Evolutionary conservation across 164 flowering plant genomes (phyloP).

Genomic region (Warburgia ugandensis): DNA sequence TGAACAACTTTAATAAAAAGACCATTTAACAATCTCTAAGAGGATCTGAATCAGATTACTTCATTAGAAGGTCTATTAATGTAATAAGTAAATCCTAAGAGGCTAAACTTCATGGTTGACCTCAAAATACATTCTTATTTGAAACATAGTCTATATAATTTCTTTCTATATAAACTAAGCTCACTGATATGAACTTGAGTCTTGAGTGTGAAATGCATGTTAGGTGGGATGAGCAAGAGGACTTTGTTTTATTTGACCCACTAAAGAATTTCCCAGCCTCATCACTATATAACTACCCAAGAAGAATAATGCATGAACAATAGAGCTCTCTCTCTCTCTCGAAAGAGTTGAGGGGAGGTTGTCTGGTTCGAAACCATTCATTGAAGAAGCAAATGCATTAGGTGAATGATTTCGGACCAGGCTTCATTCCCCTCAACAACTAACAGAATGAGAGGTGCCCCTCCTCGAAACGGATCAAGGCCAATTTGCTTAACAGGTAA

Average conservation of each 20-base stretch:
- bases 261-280: conserved; percentile 20
- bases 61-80: too few relatives aligned
- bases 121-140: too few relatives aligned
- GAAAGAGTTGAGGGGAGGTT: conserved; percentile 57
- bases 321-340: conserved; percentile 11
- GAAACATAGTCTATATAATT: too few relatives aligned
- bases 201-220: conserved; percentile 32
- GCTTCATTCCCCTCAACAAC: conserved; percentile 62
- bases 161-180: too few relatives aligned
- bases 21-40: too few relatives aligned
- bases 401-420: conserved; percentile 86
- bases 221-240: conserved; percentile 34
- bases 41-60: too few relatives aligned
- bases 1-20: too few relatives aligned
- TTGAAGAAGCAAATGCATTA: not conserved
- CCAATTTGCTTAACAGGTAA: too few relatives aligned
- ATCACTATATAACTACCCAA: conserved; percentile 28
- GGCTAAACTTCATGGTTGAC: too few relatives aligned
- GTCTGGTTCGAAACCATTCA: conserved; percentile 60
- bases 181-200: not conserved
- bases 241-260: conserved; percentile 31
- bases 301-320: conserved; percentile 32
- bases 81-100: too few relatives aligned
- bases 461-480: too few relatives aligned
- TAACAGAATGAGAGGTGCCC: not conserved